A percentile compares a stretch with the other conserved stretches of the same genome.
Conservation (phyloP, 2,329 filamentous ascomycete genomes). For the Aspergillus brunneoviolaceus region DNA sequence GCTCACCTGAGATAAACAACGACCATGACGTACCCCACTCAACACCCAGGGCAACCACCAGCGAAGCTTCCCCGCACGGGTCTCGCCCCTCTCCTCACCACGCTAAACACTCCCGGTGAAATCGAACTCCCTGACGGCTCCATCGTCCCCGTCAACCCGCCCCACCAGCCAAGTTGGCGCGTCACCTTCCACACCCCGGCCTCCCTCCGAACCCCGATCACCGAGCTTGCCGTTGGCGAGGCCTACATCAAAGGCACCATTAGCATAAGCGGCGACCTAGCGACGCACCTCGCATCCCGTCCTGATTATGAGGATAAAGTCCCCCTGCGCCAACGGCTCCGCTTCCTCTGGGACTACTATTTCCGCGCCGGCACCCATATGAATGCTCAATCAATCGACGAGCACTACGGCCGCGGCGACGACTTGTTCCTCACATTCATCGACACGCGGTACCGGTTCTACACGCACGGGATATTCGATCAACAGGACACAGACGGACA, state of each 20-base stretch:
- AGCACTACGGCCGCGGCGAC: neutral
- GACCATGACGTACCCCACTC: neutral
- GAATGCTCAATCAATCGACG: neutral
- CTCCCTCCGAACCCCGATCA: slow-evolving; percentile 5
- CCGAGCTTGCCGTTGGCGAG: neutral
- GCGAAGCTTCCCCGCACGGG: neutral
- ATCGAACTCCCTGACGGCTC: neutral
- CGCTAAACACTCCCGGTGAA: neutral
- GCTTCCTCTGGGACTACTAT: neutral
- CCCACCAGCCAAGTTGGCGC: neutral
- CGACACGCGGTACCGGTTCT: slow-evolving; percentile 1
- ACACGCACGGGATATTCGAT: slow-evolving; percentile 3
- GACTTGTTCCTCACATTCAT: slow-evolving; percentile 1
- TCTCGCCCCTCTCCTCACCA: neutral
- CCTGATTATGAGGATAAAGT: neutral
- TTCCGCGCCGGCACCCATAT: neutral
- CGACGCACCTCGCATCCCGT: neutral
- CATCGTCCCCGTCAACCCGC: neutral
- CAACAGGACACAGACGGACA: neutral
- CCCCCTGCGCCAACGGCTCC: neutral
- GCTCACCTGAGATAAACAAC: neutral
- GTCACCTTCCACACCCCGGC: neutral
- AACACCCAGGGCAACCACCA: neutral
- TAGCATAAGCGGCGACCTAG: neutral
- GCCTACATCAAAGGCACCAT: neutral